Evolutionary conservation across 768 basidiomycete species (phyloP), one percentile per base, ranked within the genome.

Genomic region (Tylopilus plumbeoviolaceoides): DNA sequence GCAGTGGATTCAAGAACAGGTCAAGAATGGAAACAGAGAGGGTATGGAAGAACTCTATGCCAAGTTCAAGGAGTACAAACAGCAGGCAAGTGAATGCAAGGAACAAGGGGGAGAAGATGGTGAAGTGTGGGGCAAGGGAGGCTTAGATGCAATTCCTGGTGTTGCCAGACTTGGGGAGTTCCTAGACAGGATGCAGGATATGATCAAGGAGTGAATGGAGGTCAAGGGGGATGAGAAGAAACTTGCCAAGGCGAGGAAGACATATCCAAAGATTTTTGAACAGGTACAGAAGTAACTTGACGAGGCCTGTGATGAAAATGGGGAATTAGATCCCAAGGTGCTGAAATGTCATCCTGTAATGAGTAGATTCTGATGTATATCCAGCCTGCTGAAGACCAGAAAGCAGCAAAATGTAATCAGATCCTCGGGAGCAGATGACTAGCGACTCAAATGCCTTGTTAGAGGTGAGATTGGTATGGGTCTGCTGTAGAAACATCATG

Each of bases 161-260:
- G 39, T 54, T 31, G 47, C 28, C n/a, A 47, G 27, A 18, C 46
- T 64, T 4, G 62, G 49, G 4, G 55, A 51, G 45, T 49, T 47
- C 12, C 59, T 64, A 36, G 62, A 66, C 47, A 42, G 51, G 50
- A 56, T 51, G 9, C 63, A 51, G 4, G 57, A 64, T 30, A 49
- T 50, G 57, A 51, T 62, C 17, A 51, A 54, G 21, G 50, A 54
- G 20, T 58, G 52, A 46, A 53, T 41, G 47, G 48, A 59, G 38
- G 30, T 63, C 43, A 43, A 47, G 15, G 47, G 48, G 1, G 58
- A 66, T 31, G 47, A 57, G 51, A 55, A 36, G 55, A 60, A 67
- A 40, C 56, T 62, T 25, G 39, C 53, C 40, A 53, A 46, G 35
- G 58, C 58, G 27, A 56, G 57, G 49, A 55, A 55, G 52, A 31